Base-by-base conservation (phyloP, 2,329 filamentous ascomycete species). In the Pseudogymnoascus sp. region DNA sequence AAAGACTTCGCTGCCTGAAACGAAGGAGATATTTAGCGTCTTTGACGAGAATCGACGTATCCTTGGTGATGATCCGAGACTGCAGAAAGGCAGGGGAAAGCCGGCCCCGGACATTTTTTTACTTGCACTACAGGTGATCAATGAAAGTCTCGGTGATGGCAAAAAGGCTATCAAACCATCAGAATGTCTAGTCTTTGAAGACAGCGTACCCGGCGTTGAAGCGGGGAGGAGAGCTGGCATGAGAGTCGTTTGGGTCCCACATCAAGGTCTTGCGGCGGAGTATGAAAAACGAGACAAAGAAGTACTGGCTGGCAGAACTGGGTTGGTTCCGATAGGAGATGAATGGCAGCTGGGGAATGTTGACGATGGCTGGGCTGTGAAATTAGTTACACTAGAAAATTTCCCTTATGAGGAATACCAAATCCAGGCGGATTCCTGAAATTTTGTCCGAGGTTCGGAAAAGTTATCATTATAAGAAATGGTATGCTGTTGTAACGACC, bases 171-270 rank as follows among this genome's bases (percentile, higher is more conserved):
- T 99, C 66, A 80, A 73, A 61, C 91, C 92, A 0, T 89, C 90
- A 67, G 93, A 97, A 75, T 97, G 95, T 73, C 80, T 99, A n/a
- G 95, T 97, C 0, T 97, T 99, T 70, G 95, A 99, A 76, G 95
- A 99, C 75, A 91, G 89, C 49, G 93, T 97, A 1, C 91, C 92
- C 0, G 95, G 95, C 2, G 91, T 97, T 2, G 95, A 99, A 77
- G 86, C 91, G 1, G 95, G 92, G 3, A 81, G 95, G 61, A 85
- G 95, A 67, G 95, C 95, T 0, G 93, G 93, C 0, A 97, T 97
- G 93, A 86, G 93, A 67, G 92, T 96, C 9, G 81, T 96, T 1
- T 99, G 95, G 95, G 88, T 86, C 69, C 95, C 95, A 23, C 92
- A 97, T 76, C 84, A 86, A 0, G 90, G 85, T 71, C 77, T 99